Evolutionary conservation across 129 eudicot species (phyloP).

Genomic region (sunflower (Helianthus annuus)): HanXRQr2.0-SUNRISE NC_035445.2:3038401-3038900

Average conservation of each 20-base stretch:
- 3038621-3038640: neutral
- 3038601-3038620: neutral
- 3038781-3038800: too few species aligned
- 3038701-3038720: too few species aligned
- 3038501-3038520: neutral
- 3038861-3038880: too few species aligned
- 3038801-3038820: too few species aligned
- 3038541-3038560: neutral
- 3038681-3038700: too few species aligned
- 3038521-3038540: neutral
- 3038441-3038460: constrained; percentile 36
- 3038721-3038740: too few species aligned
- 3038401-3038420: constrained; percentile 23
- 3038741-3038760: too few species aligned
- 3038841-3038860: too few species aligned
- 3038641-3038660: neutral
- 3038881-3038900: too few species aligned
- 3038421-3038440: constrained; percentile 15
- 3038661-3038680: neutral
- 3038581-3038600: neutral
- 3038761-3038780: too few species aligned
- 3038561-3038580: neutral
- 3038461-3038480: constrained; percentile 5
- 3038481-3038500: neutral
- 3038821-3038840: too few species aligned